A percentile compares a stretch with the other conserved stretches of the same genome.
Conservation (phyloP, 225 moss, liverwort and hornwort genomes). For the Sphagnum tenellum region DNA sequence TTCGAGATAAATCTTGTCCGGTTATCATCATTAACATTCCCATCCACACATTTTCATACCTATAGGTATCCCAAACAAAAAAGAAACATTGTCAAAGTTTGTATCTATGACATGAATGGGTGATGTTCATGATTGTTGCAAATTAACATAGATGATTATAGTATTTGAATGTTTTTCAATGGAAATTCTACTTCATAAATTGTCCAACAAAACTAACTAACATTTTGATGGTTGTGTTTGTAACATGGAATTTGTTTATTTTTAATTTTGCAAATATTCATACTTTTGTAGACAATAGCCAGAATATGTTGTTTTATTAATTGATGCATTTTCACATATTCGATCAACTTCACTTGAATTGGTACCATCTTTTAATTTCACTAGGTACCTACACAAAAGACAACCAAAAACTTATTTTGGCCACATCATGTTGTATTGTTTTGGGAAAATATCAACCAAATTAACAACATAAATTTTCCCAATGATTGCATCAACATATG, state of each 20-base stretch:
- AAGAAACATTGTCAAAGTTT: background rate
- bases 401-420: no score
- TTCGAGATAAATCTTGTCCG: constrained; percentile 50
- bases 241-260: no score
- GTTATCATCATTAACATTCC: constrained; percentile 81
- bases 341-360: constrained; percentile 38
- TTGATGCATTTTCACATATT: constrained; percentile 61
- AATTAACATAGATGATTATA: background rate
- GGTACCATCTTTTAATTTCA: constrained; percentile 38
- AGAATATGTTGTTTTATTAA: constrained; percentile 38
- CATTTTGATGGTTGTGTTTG: no score
- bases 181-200: background rate
- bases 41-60: constrained; percentile 71
- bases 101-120: no score
- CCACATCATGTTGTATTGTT: no score
- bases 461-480: no score
- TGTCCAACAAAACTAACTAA: no score
- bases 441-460: no score
- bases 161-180: background rate
- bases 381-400: constrained; percentile 28
- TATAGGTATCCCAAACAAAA: constrained; percentile 22
- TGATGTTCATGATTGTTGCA: background rate
- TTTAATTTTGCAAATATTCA: background rate
- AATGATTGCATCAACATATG: no score
- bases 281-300: constrained; percentile 76